Conservation (phyloP, 352 stramenopile genomes). For the Globisporangium cylindrosporum region DNA sequence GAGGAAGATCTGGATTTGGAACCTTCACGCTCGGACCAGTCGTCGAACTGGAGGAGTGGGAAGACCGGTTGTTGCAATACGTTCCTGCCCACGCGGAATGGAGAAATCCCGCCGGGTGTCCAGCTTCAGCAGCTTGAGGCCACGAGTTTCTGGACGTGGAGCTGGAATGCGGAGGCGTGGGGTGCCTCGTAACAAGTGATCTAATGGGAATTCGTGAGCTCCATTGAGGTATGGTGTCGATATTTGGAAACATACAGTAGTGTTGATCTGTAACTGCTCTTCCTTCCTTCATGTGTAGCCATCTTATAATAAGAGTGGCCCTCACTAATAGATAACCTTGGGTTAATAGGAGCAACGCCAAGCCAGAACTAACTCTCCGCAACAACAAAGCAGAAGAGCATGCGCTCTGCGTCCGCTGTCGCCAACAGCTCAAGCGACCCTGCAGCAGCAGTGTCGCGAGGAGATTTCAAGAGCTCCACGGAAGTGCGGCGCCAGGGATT, state of each 20-base stretch:
- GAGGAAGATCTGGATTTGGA: neutral
- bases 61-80: neutral
- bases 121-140: neutral
- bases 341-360: too few species aligned
- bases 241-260: too few species aligned
- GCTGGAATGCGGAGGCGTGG: conserved; percentile 1
- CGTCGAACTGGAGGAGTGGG: neutral
- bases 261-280: too few species aligned
- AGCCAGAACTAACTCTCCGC: neutral
- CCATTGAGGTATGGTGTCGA: neutral
- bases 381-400: neutral
- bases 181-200: neutral
- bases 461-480: neutral
- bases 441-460: neutral
- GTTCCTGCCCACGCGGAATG: conserved; percentile 4
- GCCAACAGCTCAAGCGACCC: neutral
- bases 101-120: neutral
- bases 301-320: too few species aligned
- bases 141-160: neutral
- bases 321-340: too few species aligned
- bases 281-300: too few species aligned
- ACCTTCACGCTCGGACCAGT: neutral
- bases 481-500: conserved; percentile 15
- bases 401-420: conserved; percentile 2
- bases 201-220: neutral